Percentiles rank a stretch among this genome's conserved stretches.
phyloP scores from a whole-genome alignment of 139 green algal species.

The Microglena sp. region DNA sequence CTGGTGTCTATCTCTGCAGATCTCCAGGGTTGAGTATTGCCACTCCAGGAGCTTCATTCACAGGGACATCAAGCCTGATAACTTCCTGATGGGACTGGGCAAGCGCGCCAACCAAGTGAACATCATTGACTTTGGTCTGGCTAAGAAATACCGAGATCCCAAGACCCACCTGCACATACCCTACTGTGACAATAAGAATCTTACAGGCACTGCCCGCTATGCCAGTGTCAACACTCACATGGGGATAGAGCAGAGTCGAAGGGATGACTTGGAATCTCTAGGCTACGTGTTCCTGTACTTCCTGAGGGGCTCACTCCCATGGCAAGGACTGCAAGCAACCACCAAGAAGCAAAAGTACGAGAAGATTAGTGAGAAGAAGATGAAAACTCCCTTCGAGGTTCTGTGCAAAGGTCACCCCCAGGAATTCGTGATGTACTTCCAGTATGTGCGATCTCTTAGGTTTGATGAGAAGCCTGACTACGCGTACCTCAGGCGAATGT shows the following conservation, averaged over 20 bases:
- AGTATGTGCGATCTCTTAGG: slow-evolving; percentile 74
- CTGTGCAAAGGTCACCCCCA: slow-evolving; percentile 91
- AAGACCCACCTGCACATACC: slow-evolving; percentile 97
- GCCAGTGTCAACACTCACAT: slow-evolving; percentile 97
- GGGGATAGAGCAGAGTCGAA: slow-evolving; percentile 91
- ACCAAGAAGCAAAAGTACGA: slow-evolving; percentile 99
- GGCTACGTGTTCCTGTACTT: slow-evolving; percentile 95
- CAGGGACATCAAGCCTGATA: slow-evolving; percentile 81
- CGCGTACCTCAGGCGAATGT: slow-evolving; percentile 89
- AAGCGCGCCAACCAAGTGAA: slow-evolving; percentile 92
- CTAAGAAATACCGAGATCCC: slow-evolving; percentile 98
- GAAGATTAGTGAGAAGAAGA: slow-evolving; percentile 99
- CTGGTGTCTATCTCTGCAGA: slow-evolving; percentile 31
- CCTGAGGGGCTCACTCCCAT: slow-evolving; percentile 88
- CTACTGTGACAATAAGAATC: slow-evolving; percentile 98
- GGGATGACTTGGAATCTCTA: slow-evolving; percentile 93
- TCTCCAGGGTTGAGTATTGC: slow-evolving; percentile 92
- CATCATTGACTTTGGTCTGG: slow-evolving; percentile 95
- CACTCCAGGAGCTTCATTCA: slow-evolving; percentile 98
- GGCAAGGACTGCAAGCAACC: slow-evolving; percentile 91
- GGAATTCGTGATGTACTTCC: slow-evolving; percentile 96
- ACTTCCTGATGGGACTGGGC: slow-evolving; percentile 60
- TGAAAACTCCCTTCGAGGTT: slow-evolving; percentile 89
- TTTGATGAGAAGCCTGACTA: slow-evolving; percentile 88
- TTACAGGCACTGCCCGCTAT: slow-evolving; percentile 92